Base-by-base conservation (phyloP, 495 filamentous ascomycete genomes). In the Talaromyces stipitatus region DNA sequence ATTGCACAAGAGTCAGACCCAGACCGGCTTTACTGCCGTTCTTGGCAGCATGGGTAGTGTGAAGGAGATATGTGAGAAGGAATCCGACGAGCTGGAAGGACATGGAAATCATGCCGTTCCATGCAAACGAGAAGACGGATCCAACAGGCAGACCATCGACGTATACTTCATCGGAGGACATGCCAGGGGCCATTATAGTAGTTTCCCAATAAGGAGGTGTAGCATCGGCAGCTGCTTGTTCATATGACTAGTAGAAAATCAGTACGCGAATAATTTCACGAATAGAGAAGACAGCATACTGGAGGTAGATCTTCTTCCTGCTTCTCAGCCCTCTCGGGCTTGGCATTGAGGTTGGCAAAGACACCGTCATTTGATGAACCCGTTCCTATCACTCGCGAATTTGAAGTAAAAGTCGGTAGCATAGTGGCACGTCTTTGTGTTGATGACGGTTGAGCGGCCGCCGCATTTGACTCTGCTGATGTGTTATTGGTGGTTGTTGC, bases 181-280 rank as follows among this genome's bases (percentile, higher is more conserved):
- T 82, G 28, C 92, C 92, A 6, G 94, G 95, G 2, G 92, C 90
- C 56, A 97, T 80, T 63, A 98, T 97, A 2, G 94, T 97, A 16
- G 92, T 97, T 73, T 98, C 94, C 94, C 94, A 98, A 70, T 97
- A 98, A 2, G 95, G 94, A 0, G 94, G 94, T 32, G 94, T 91
- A 20, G 92, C 90, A 73, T 98, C 94, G 16, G 92, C 92, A 9
- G 94, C 94, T 6, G 94, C 94, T 84, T 96, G 91, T 80, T 98
- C 95, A 74, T 98, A 98, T 20, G 92, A 90, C 91, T 97, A 60
- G 23, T 36, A 26, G 50, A 54, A 47, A 20, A 56, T 73, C 67
- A 75, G 72, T 66, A 57, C 67, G 16, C 36, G 4, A 38, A 20
- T 36, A 6, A 43, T 14, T 32, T 30, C 45, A 22, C 23, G 24